phyloP scores from a whole-genome alignment of 2,329 filamentous ascomycete species.

The Fusarium guadeloupense region DNA sequence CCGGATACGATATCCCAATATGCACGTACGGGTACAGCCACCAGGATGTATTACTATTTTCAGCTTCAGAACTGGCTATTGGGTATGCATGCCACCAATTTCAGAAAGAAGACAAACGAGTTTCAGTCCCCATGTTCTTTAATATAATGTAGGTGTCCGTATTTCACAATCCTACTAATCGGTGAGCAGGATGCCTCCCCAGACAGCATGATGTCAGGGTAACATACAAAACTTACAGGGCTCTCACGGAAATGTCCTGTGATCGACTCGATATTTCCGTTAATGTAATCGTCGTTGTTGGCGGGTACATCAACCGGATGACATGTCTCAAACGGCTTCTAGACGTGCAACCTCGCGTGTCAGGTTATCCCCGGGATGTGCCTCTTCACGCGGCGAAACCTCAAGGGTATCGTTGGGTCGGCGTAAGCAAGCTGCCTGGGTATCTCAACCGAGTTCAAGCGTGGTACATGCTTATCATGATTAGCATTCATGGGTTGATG shows the following conservation, averaged over 20 bases:
- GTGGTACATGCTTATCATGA: conserved; percentile 18
- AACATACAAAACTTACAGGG: conserved; percentile 17
- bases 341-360: conserved; percentile 11
- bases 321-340: conserved; percentile 11
- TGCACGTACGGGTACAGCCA: not conserved
- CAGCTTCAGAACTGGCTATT: conserved; percentile 16
- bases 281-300: not conserved
- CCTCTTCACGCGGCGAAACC: not conserved
- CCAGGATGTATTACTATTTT: conserved; percentile 27
- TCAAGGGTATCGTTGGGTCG: conserved; percentile 5
- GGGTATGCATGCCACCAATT: conserved; percentile 20
- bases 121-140: conserved; percentile 8
- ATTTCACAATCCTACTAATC: conserved; percentile 22
- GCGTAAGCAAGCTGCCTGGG: conserved; percentile 22
- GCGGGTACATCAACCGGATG: conserved; percentile 23
- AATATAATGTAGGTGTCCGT: conserved; percentile 1
- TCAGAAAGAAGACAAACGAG: conserved; percentile 1
- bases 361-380: conserved; percentile 14
- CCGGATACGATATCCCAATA: conserved; percentile 4
- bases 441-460: conserved; percentile 1
- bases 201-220: conserved; percentile 1
- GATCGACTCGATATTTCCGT: conserved; percentile 1
- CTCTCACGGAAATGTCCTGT: conserved; percentile 9
- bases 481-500: not conserved
- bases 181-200: not conserved